Percentiles rank a stretch among this genome's conserved stretches.
Conservation (phyloP, 495 filamentous ascomycete genomes). For the Penicillium lividum region DNA sequence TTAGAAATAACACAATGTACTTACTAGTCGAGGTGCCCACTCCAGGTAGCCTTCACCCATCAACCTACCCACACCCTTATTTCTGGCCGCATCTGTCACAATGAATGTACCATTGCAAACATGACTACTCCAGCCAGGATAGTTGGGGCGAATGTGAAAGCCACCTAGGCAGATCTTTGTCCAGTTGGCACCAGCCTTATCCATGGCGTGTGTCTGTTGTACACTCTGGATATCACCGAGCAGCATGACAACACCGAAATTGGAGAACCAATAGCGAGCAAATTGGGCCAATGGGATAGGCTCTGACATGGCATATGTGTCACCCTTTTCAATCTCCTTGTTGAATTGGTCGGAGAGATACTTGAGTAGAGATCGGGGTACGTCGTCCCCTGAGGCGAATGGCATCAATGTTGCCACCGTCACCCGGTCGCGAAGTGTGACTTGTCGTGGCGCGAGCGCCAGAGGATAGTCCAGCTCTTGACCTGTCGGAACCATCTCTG, state of each 20-base stretch:
- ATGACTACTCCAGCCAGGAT: conserved; percentile 93
- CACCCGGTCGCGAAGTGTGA: conserved; percentile 85
- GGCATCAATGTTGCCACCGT: conserved; percentile 90
- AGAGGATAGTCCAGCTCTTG: conserved; percentile 60
- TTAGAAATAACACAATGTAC: conserved; percentile 22
- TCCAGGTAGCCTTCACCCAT: conserved; percentile 96
- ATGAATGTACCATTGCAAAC: conserved; percentile 96
- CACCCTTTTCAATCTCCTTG: conserved; percentile 91
- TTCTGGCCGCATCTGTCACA: conserved; percentile 86
- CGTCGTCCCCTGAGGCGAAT: conserved; percentile 70
- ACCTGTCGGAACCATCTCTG: conserved; percentile 50
- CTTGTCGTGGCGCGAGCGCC: conserved; percentile 74
- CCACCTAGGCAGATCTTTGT: conserved; percentile 82
- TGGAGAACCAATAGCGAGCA: conserved; percentile 90
- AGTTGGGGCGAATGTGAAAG: conserved; percentile 97
- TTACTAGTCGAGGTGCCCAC: conserved; percentile 84
- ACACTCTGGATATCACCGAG: conserved; percentile 73
- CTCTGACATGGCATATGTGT: conserved; percentile 93
- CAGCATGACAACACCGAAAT: conserved; percentile 92
- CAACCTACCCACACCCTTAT: conserved; percentile 83
- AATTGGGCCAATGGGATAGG: conserved; percentile 75
- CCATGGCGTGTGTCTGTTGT: conserved; percentile 59
- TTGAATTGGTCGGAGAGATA: conserved; percentile 88
- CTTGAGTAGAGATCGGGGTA: conserved; percentile 72
- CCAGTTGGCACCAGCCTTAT: conserved; percentile 69